Conservation (phyloP, 2,329 filamentous ascomycete genomes). For the Botrytis porri region DNA sequence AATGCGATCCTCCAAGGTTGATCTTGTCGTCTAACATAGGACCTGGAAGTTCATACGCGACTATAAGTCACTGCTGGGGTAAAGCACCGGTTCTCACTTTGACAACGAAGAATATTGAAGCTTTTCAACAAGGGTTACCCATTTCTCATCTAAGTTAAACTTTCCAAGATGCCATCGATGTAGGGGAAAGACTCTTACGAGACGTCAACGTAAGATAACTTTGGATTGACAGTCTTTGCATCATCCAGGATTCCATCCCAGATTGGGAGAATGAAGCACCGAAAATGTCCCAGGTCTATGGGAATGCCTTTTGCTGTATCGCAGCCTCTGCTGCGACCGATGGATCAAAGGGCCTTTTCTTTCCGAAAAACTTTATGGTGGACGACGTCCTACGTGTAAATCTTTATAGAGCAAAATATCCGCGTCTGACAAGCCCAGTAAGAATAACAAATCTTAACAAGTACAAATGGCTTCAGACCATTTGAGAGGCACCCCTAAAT, state of each 20-base stretch:
- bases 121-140: not conserved
- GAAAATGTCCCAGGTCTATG: not conserved
- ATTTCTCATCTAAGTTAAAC: not conserved
- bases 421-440: not conserved
- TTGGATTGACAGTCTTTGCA: constrained; percentile 21
- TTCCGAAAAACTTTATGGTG: not conserved
- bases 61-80: constrained; percentile 20
- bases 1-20: not conserved
- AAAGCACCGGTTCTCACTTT: not conserved
- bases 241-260: constrained; percentile 14
- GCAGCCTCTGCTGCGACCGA: constrained; percentile 1
- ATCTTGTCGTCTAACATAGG: not conserved
- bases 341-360: constrained; percentile 9
- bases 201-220: constrained; percentile 13
- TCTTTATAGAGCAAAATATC: not conserved
- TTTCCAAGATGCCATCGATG: not conserved
- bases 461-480: not conserved
- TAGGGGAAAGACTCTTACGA: not conserved
- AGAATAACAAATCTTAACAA: not conserved
- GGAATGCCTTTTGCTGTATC: constrained; percentile 14
- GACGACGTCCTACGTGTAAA: not conserved
- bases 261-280: constrained; percentile 17
- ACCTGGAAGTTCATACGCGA: not conserved
- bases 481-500: not conserved
- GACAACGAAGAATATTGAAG: not conserved